Conservation (phyloP, 345 rosid genomes). For the Pseudoturritis turrita region DNA sequence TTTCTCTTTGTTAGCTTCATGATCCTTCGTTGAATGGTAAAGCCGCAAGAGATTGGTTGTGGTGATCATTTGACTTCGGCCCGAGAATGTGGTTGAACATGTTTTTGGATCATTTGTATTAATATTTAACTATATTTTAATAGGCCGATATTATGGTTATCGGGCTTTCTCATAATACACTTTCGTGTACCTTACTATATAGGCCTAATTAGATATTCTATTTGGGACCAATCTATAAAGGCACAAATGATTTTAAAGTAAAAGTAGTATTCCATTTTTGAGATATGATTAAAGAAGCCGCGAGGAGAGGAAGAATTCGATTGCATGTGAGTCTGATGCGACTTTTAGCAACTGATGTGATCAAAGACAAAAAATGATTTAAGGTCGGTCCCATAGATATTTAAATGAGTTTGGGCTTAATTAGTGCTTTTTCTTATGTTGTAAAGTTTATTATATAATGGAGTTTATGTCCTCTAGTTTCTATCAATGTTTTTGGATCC, state of each 20-base stretch:
- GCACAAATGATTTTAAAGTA: not conserved
- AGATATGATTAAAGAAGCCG: slow-evolving; percentile 26
- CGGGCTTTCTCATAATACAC: not conserved
- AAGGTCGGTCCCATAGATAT: slow-evolving; percentile 22
- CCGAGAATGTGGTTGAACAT: not conserved
- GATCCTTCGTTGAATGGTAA: no score
- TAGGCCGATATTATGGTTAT: not conserved
- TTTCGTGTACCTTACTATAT: not conserved
- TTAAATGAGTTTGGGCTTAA: slow-evolving; percentile 10
- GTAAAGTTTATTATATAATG: not conserved
- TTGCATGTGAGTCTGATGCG: slow-evolving; percentile 34
- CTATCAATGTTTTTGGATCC: not conserved
- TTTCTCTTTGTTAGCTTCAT: no score
- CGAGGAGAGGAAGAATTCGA: slow-evolving; percentile 6
- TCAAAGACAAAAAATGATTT: slow-evolving; percentile 24
- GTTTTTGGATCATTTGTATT: not conserved
- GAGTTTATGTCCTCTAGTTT: not conserved
- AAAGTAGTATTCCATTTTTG: slow-evolving; percentile 6
- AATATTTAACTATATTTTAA: not conserved
- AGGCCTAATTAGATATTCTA: not conserved
- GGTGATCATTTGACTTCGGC: not conserved
- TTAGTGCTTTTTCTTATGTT: not conserved
- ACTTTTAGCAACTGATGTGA: slow-evolving; percentile 25
- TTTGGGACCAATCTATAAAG: slow-evolving; percentile 30
- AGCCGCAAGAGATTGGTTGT: no score